Evolutionary conservation across 2,329 filamentous ascomycete species (phyloP).

Genomic region (Cadophora sp.): DNA sequence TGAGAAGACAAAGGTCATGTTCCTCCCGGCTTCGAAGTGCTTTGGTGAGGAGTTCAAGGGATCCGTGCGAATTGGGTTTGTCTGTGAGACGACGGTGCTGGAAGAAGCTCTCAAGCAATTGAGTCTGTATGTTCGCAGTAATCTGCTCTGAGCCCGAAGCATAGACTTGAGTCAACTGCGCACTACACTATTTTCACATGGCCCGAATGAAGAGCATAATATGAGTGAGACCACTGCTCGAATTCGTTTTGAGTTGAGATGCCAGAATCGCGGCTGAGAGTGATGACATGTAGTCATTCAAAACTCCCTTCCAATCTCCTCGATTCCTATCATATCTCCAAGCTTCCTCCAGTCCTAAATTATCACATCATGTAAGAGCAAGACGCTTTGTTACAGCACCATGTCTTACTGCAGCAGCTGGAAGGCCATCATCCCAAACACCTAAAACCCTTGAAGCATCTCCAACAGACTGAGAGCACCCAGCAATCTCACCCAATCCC

Average conservation of each 20-base stretch:
- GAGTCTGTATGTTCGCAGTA: slow-evolving; percentile 36
- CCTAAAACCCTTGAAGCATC: background rate
- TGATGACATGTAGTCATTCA: background rate
- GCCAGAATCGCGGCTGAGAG: too few relatives aligned
- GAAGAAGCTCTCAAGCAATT: slow-evolving; percentile 63
- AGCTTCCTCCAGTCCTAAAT: background rate
- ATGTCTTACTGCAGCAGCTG: background rate
- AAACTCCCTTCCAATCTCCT: background rate
- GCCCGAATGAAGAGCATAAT: background rate
- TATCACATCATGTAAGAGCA: too few relatives aligned
- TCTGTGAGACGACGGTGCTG: slow-evolving; percentile 73
- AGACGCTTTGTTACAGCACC: too few relatives aligned
- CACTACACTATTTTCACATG: background rate
- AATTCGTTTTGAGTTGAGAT: background rate
- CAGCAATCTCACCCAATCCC: background rate
- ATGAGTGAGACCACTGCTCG: background rate
- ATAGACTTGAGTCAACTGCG: background rate
- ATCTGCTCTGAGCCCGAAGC: slow-evolving; percentile 22
- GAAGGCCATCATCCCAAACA: background rate
- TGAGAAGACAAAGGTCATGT: slow-evolving; percentile 72
- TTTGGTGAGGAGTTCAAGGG: slow-evolving; percentile 79
- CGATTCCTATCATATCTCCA: background rate
- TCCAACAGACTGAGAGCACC: too few relatives aligned
- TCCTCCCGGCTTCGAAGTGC: slow-evolving; percentile 75
- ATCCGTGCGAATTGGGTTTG: slow-evolving; percentile 80